Evolutionary conservation across 345 rosid genomes (phyloP), one percentile per base, ranked within the genome.

Genomic region (Camelina laxa): DNA sequence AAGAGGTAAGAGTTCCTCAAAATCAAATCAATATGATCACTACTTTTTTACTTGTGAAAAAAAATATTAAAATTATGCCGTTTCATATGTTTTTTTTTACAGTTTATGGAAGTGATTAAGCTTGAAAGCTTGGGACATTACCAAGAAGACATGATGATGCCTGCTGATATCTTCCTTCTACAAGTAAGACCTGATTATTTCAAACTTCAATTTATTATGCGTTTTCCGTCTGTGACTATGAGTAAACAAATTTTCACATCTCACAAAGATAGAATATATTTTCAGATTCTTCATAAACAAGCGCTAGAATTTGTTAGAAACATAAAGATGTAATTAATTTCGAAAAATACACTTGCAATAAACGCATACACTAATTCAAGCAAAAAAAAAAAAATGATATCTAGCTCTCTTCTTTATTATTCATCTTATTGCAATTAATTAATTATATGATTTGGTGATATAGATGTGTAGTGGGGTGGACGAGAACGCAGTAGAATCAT

Each of bases 381-480:
- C 42, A 38, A 11, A 11, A 2, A 11, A 39, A 39, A 39, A 39
- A 1, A 39, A 39, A 11, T 39, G 5, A 39, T 4, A 39, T 39
- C 44, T 39, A 39, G 44, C 44, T 39, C 13, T 10, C 42, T 39
- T 39, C 3, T 39, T 1, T 2, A 17, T 15, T 14, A 14, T 11
- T 72, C 3, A 17, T 72, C 6, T 63, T 42, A 3, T 42, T 57
- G 59, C 24, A 49, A 17, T 12, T 38, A 59, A 9, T 30, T 53
- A 47, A 35, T 33, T 4, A 60, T 39, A n/a, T 61, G 33, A 16
- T 77, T 60, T 51, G 74, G 54, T 72, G 65, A 72, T 59, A 33
- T 83, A 94, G 98, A 91, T 94, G 54, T 94, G 98, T 59, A 89
- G 91, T 75, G 98, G 98, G 24, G 90, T 94, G 75, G 97, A 91